Evolutionary conservation across 441 rosid species (phyloP).

Genomic region (Euphorbia celastroides): DNA sequence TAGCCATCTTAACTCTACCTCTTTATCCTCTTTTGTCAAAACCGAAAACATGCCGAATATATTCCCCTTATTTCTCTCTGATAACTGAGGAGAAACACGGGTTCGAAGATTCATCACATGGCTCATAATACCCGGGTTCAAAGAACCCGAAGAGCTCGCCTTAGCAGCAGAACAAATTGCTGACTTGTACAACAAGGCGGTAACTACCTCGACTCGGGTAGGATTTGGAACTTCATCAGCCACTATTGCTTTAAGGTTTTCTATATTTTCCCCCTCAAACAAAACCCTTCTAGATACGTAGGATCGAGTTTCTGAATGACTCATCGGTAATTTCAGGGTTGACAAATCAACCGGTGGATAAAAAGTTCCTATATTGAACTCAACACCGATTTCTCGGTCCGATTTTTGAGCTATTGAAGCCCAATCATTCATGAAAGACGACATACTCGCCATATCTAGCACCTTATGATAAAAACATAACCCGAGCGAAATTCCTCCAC

Average conservation of each 20-base stretch:
- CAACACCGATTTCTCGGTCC: not conserved
- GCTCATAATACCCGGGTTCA: not conserved
- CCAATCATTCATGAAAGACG: not conserved
- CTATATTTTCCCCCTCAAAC: no score
- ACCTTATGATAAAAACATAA: no score
- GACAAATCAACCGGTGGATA: not conserved
- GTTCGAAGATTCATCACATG: not conserved
- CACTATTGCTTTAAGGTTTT: not conserved
- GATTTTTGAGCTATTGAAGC: not conserved
- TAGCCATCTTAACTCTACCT: not conserved
- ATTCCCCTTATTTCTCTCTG: not conserved
- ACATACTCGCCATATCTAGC: no score
- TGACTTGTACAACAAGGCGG: not conserved
- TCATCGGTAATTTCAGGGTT: not conserved
- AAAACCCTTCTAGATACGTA: not conserved
- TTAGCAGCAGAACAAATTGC: not conserved
- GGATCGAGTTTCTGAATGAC: not conserved
- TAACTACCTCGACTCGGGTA: not conserved
- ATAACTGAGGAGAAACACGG: not conserved
- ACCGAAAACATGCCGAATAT: no score
- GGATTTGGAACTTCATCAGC: not conserved
- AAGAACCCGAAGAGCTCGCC: not conserved
- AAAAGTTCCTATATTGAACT: not conserved
- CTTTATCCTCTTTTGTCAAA: not conserved
- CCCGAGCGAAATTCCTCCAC: conserved; percentile 10